phyloP scores from a whole-genome alignment of 2,329 filamentous ascomycete species.

The Fusarium sp. region DNA sequence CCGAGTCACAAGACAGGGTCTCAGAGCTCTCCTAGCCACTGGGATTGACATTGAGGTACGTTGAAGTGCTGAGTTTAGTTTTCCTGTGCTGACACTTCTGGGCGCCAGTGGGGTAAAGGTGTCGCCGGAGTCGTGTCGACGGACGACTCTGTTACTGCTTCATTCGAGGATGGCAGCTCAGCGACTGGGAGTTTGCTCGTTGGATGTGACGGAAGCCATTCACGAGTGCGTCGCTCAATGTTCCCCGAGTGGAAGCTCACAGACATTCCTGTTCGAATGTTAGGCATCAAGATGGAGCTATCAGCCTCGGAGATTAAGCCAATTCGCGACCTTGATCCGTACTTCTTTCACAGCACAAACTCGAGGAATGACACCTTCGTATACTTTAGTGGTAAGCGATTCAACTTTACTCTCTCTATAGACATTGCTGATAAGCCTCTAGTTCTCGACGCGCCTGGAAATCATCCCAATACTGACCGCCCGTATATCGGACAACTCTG shows the following conservation, averaged over 20 bases:
- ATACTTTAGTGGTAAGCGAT: conserved; percentile 60
- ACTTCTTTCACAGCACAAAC: conserved; percentile 65
- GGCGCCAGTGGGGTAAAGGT: conserved; percentile 53
- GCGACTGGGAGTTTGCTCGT: conserved; percentile 57
- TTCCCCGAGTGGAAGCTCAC: conserved; percentile 51
- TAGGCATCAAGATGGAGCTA: conserved; percentile 58
- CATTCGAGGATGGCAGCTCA: conserved; percentile 59
- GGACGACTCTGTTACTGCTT: conserved; percentile 51
- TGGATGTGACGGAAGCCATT: conserved; percentile 62
- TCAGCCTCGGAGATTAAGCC: conserved; percentile 53
- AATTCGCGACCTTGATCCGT: conserved; percentile 60
- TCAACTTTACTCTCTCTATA: accelerated
- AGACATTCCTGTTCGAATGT: conserved; percentile 59
- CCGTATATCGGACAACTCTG: conserved; percentile 61
- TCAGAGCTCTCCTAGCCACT: conserved; percentile 58
- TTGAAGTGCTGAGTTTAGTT: accelerated
- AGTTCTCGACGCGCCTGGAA: conserved; percentile 62
- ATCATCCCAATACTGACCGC: conserved; percentile 47
- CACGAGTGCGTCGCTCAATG: conserved; percentile 52
- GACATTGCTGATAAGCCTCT: accelerated
- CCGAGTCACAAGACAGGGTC: conserved; percentile 58
- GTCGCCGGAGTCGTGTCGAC: conserved; percentile 46
- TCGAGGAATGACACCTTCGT: conserved; percentile 62
- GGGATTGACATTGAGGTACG: conserved; percentile 59
- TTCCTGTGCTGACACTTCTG: not conserved